phyloP scores from a whole-genome alignment of 768 basidiomycete species.

The Ramaria sp. region DNA sequence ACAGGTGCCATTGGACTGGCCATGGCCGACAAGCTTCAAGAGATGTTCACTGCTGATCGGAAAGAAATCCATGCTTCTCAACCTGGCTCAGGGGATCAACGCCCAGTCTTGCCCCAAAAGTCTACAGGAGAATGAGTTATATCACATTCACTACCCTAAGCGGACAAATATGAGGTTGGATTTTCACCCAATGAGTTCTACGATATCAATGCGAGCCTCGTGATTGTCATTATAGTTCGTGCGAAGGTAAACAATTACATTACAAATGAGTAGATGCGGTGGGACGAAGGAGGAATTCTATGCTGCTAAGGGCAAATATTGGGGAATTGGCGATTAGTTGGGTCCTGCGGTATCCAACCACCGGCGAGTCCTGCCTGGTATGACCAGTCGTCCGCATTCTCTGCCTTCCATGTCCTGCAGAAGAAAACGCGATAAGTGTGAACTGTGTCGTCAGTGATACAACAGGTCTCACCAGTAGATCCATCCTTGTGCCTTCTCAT shows the following conservation, averaged over 20 bases:
- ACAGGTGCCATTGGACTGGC: constrained; percentile 6
- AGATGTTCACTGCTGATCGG: not conserved
- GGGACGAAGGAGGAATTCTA: too few relatives aligned
- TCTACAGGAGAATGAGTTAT: not conserved
- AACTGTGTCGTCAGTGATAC: not conserved
- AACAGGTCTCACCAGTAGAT: constrained; percentile 37
- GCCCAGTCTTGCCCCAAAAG: not conserved
- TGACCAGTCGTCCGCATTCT: constrained; percentile 80
- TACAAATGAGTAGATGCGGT: not conserved
- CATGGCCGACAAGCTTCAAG: constrained; percentile 10
- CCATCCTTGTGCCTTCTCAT: constrained; percentile 57
- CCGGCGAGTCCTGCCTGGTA: constrained; percentile 70
- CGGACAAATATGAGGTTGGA: too few relatives aligned
- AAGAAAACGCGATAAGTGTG: not conserved
- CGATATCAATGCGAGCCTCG: too few relatives aligned
- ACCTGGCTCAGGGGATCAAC: not conserved
- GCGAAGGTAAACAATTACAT: not conserved
- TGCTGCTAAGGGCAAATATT: constrained; percentile 45
- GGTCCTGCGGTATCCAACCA: constrained; percentile 75
- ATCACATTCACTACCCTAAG: too few relatives aligned
- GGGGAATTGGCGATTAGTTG: constrained; percentile 42
- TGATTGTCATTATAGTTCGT: too few relatives aligned
- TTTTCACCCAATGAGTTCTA: too few relatives aligned
- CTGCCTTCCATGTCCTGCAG: constrained; percentile 64
- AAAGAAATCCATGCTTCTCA: not conserved